Evolutionary conservation across 805 yeast species (phyloP).

Genomic region (Kodamaea neixiangensis): DNA sequence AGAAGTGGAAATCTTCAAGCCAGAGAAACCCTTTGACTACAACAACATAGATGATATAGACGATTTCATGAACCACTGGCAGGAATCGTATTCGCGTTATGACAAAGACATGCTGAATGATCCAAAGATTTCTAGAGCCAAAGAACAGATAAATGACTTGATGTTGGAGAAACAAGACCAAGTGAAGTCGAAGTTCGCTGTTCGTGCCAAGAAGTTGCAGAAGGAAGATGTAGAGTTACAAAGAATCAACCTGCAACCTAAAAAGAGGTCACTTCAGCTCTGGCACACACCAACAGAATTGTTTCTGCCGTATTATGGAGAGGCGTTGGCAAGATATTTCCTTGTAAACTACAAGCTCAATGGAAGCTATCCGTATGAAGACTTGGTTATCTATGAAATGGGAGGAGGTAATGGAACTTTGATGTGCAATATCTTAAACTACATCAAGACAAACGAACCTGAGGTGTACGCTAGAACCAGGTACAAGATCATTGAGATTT

Average conservation of each 20-base stretch:
- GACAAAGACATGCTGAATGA: conserved; percentile 25
- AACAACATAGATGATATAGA: conserved; percentile 59
- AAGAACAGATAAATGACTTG: conserved; percentile 14
- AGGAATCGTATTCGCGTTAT: conserved; percentile 57
- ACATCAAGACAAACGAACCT: conserved; percentile 60
- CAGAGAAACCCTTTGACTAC: conserved; percentile 65
- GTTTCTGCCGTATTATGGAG: conserved; percentile 82
- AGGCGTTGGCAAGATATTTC: conserved; percentile 79
- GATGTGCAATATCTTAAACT: conserved; percentile 73
- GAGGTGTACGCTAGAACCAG: conserved; percentile 69
- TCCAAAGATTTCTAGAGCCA: conserved; percentile 14
- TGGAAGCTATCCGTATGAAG: conserved; percentile 63
- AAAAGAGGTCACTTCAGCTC: conserved; percentile 53
- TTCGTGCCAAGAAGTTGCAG: conserved; percentile 21
- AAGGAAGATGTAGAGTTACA: conserved; percentile 21
- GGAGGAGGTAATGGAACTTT: conserved; percentile 91
- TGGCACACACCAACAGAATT: conserved; percentile 93
- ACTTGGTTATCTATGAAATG: conserved; percentile 77
- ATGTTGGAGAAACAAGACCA: conserved; percentile 12
- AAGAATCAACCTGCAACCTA: conserved; percentile 16
- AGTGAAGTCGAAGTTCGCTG: conserved; percentile 22
- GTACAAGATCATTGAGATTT: conserved; percentile 74
- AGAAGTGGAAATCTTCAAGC: conserved; percentile 76
- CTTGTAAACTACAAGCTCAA: conserved; percentile 69
- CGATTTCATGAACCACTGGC: conserved; percentile 71